phyloP scores from a whole-genome alignment of 129 eudicot genomes.

The Calendula officinalis region DNA sequence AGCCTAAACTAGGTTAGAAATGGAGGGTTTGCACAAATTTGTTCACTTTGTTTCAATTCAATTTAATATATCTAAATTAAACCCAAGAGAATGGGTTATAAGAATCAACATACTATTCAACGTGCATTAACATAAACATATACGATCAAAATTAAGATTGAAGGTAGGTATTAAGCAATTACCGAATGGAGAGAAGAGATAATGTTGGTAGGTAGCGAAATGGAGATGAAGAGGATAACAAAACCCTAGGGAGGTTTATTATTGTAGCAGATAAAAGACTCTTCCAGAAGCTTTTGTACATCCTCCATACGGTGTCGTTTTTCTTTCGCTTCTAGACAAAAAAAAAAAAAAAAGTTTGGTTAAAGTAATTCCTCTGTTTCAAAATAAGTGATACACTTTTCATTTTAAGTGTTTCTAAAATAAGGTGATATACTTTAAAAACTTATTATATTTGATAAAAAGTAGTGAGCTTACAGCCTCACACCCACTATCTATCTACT shows the following conservation, averaged over 20 bases:
- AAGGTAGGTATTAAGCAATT: slow-evolving; percentile 4
- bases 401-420: too few relatives aligned
- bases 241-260: slow-evolving; percentile 49
- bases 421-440: too few relatives aligned
- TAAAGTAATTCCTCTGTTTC: too few relatives aligned
- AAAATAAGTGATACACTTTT: too few relatives aligned
- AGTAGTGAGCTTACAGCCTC: too few relatives aligned
- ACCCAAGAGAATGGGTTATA: neutral
- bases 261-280: slow-evolving; percentile 37
- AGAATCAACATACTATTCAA: neutral
- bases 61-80: neutral
- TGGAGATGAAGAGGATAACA: slow-evolving; percentile 36
- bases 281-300: slow-evolving; percentile 40
- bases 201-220: slow-evolving; percentile 19
- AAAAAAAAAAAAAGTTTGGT: too few relatives aligned
- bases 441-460: too few relatives aligned
- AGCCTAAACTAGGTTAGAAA: neutral
- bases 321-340: neutral
- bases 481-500: too few relatives aligned
- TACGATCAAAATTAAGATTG: neutral
- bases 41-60: neutral
- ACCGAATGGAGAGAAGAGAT: slow-evolving; percentile 21
- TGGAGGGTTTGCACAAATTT: neutral
- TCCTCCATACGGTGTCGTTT: slow-evolving; percentile 1
- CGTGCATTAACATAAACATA: neutral